These are phyloP conservation scores for Trifolium fragiferum DNA, from an alignment of 306 rosid genomes.

Conservation along the genomic window DNA sequence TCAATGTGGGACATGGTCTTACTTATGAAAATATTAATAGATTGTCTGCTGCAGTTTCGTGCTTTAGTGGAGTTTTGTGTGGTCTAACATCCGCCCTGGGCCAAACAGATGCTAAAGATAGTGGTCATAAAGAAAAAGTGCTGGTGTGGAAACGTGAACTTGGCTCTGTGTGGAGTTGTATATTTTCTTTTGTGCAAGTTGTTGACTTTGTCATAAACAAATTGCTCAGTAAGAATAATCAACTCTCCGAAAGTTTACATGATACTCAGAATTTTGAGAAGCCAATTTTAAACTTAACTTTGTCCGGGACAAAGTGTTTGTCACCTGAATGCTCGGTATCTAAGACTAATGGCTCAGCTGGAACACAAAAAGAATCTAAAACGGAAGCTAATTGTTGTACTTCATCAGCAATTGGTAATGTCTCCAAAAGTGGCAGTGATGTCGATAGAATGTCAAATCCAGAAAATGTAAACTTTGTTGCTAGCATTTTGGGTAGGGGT, in stretches of 20 bases:
- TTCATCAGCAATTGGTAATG: conserved; percentile 46
- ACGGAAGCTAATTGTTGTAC: conserved; percentile 44
- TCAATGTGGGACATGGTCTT: conserved; percentile 46
- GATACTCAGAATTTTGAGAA: conserved; percentile 49
- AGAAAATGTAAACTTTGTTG: conserved; percentile 48
- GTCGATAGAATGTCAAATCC: conserved; percentile 41
- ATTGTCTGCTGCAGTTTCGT: conserved; percentile 63
- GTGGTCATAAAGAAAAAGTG: conserved; percentile 45
- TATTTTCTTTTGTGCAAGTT: conserved; percentile 52
- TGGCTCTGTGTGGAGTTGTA: conserved; percentile 56
- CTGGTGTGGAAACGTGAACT: conserved; percentile 51
- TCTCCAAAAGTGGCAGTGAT: conserved; percentile 38
- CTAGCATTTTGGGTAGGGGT: conserved; percentile 52
- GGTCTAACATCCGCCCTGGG: conserved; percentile 62
- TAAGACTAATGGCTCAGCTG: conserved; percentile 45
- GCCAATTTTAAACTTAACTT: conserved; percentile 18
- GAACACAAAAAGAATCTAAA: conserved; percentile 39
- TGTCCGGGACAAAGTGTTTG: conserved; percentile 35
- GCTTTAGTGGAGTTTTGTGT: conserved; percentile 79
- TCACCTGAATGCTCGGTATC: conserved; percentile 25
- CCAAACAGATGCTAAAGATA: conserved; percentile 43
- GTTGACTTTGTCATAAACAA: conserved; percentile 50
- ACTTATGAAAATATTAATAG: conserved; percentile 50
- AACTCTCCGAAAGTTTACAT: conserved; percentile 42
- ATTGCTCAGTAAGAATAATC: conserved; percentile 53